Base-by-base conservation (phyloP, 441 rosid species). In the Geranium incanum region DNA sequence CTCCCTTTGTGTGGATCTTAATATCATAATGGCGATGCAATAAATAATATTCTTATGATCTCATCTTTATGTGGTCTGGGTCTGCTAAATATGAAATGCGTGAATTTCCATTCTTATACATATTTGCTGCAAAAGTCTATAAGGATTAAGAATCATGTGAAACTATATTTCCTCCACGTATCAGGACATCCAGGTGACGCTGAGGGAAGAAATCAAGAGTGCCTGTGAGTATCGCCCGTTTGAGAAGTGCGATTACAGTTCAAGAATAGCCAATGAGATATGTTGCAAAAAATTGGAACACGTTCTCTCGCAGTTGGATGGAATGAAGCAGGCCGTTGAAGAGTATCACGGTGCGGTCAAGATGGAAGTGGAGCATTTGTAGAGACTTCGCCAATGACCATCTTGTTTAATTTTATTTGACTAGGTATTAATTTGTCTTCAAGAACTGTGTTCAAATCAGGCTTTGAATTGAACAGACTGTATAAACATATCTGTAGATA, bases 161-260 rank as follows among this genome's bases (percentile, higher is more conserved):
- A 18, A 5, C n/a, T n/a, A 13, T 57, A 63, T 43, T 36, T 39
- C 60, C 66, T 66, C 0, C 1, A 1, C 59, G 38, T 70, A 13
- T 3, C 78, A 89, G 95, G 97, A 92, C 75, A 94, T 90, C 60
- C 99, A 90, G 73, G 85, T 84, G 77, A 90, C 95, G 37, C 64
- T 94, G 66, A 83, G 97, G 78, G 93, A 94, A 55, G 99, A 92
- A 79, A 94, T 94, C 77, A 94, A 94, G 72, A 92, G 95, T 71
- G 95, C 96, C 0, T 92, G 97, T 18, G 97, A 94, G 79, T 94
- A 94, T 79, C 93, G 97, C 11, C 97, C 97, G 4, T 92, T 91
- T 63, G 99, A 94, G 88, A 94, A 94, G 83, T 86, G 97, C n/a
- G 99, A 94, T 75, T 91, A 94, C 78, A 84, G 78, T 57, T 79